Conservation (phyloP, 306 rosid genomes). For the Rosa chinensis region DNA sequence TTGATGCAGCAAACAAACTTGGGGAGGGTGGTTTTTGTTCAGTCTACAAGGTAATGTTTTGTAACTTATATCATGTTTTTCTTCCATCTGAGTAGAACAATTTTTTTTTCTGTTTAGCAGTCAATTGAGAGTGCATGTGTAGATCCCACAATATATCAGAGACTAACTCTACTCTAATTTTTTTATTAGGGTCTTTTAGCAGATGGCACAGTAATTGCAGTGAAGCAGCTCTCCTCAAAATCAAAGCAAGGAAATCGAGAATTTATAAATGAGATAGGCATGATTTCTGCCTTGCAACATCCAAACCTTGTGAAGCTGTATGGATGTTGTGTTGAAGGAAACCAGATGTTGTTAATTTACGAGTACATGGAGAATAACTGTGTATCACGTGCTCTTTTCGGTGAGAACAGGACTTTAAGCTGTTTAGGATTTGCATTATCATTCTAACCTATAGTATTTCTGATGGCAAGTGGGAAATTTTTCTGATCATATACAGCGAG, state of each 20-base stretch:
- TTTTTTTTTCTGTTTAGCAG: background rate
- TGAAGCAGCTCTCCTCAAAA: slow-evolving; percentile 88
- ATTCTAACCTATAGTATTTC: background rate
- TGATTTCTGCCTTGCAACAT: slow-evolving; percentile 89
- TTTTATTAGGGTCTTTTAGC: slow-evolving; percentile 69
- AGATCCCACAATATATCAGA: background rate
- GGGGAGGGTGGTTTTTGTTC: slow-evolving; percentile 98
- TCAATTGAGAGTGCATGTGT: background rate
- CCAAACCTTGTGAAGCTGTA: slow-evolving; percentile 92
- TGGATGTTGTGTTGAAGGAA: slow-evolving; percentile 93
- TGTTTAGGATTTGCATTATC: slow-evolving; percentile 5
- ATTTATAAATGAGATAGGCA: slow-evolving; percentile 90
- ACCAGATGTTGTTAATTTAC: slow-evolving; percentile 75
- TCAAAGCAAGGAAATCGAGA: slow-evolving; percentile 98
- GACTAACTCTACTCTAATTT: slow-evolving; percentile 15
- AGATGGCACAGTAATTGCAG: slow-evolving; percentile 85
- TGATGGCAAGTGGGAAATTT: background rate
- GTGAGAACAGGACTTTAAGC: slow-evolving; percentile 41
- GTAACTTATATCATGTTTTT: slow-evolving; percentile 10
- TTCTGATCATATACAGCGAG: slow-evolving; percentile 46
- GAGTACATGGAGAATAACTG: slow-evolving; percentile 97
- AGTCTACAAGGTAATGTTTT: slow-evolving; percentile 72
- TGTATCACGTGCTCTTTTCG: slow-evolving; percentile 81
- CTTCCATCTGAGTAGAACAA: background rate
- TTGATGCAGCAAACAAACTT: slow-evolving; percentile 67